Base-by-base conservation (phyloP, 306 rosid genomes). In the Trichosanthes cucumerina region DNA sequence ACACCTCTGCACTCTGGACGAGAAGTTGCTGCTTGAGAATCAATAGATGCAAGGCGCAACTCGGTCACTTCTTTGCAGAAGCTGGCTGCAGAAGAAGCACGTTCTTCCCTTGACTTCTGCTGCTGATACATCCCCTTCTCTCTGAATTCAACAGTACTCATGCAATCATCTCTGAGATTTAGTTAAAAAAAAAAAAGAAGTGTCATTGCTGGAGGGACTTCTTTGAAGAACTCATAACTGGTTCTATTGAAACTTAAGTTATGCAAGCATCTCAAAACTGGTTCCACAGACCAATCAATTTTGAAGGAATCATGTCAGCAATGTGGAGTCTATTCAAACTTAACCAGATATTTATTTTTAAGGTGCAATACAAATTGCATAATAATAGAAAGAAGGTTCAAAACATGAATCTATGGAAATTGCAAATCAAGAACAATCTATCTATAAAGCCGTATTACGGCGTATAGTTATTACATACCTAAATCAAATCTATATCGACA, bases 61-160 rank as follows among this genome's bases (percentile, higher is more conserved):
- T 87, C 89, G 0, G 75, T 58, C 74, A 75, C 80, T 78, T 85
- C 89, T 14, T 80, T 73, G 81, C 83, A 78, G 71, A 84, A 81
- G 80, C 83, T 79, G 38, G 85, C 81, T 53, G 86, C 81, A 72
- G 60, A 75, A 79, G 79, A 83, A 83, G 82, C 79, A 64, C 19
- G 78, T 70, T 80, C 82, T 78, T 66, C 86, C 49, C 80, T 79
- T 31, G 80, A 81, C 68, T 75, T 31, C 31, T 49, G 80, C 71
- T 36, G 58, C 15, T 24, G 79, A 54, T 33, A 63, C 81, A 66
- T 82, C 41, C 24, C 47, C 13, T 75, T 78, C 80, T 77, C n/a
- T 15, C 24, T 63, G n/a, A 53, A 36, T 58, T 76, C 70, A 75
- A 47, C 66, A 31, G 63, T 75, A 28, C 23, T 47, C 80, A 53